Percentiles rank a stretch among this genome's conserved stretches.
Conservation (phyloP, 177 flowering plant genomes). For the Telopea speciosissima region DNA sequence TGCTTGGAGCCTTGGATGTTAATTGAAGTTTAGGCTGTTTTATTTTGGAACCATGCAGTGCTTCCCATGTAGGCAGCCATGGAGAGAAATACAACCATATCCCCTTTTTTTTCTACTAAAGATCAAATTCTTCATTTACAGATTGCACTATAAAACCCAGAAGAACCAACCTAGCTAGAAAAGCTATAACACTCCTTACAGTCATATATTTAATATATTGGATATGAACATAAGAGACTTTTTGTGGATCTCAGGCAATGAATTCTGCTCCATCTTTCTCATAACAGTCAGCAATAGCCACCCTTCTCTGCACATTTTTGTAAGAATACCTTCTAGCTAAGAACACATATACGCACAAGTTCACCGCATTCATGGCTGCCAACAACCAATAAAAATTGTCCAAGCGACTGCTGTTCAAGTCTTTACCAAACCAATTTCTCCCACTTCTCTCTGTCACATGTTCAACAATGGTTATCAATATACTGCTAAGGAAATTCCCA, state of each 20-base stretch:
- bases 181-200: background rate
- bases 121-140: background rate
- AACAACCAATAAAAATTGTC: conserved; percentile 79
- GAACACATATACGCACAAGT: conserved; percentile 39
- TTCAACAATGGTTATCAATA: conserved; percentile 26
- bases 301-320: conserved; percentile 56
- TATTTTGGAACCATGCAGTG: too few relatives aligned
- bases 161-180: background rate
- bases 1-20: too few relatives aligned
- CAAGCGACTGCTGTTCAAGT: conserved; percentile 61
- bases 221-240: too few relatives aligned
- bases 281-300: conserved; percentile 29
- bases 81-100: background rate
- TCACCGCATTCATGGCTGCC: conserved; percentile 36
- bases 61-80: background rate
- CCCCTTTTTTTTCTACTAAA: background rate
- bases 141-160: too few relatives aligned
- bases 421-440: conserved; percentile 70
- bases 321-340: conserved; percentile 59
- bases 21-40: too few relatives aligned
- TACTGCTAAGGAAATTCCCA: conserved; percentile 31
- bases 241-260: background rate
- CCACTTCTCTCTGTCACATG: conserved; percentile 32
- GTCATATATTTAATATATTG: too few relatives aligned
- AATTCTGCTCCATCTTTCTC: conserved; percentile 19